Evolutionary conservation across 805 yeast species (phyloP).

Genomic region (Maudiozyma bulderi): DNA sequence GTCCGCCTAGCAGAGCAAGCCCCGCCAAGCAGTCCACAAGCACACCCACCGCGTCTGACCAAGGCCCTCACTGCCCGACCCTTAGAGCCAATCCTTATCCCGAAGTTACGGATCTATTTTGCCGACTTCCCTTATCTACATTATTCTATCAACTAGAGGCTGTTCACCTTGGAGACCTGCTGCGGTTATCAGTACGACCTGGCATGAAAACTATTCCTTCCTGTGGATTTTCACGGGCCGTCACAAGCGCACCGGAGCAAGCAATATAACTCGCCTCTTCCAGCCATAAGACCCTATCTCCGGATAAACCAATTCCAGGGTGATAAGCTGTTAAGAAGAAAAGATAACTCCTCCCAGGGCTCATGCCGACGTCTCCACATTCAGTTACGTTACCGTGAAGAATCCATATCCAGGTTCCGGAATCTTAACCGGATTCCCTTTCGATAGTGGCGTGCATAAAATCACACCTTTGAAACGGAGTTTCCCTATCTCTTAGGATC

Average conservation of each 20-base stretch:
- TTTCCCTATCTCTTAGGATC: slow-evolving; percentile 36
- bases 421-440: slow-evolving; percentile 37
- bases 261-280: slow-evolving; percentile 32
- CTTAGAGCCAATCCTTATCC: slow-evolving; percentile 37
- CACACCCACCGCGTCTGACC: slow-evolving; percentile 29
- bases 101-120: slow-evolving; percentile 36
- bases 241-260: slow-evolving; percentile 34
- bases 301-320: slow-evolving; percentile 36
- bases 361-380: slow-evolving; percentile 25
- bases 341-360: slow-evolving; percentile 38
- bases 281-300: slow-evolving; percentile 34
- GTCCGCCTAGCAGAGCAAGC: slow-evolving; percentile 22
- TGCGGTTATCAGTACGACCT: slow-evolving; percentile 38
- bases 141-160: slow-evolving; percentile 37
- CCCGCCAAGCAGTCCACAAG: slow-evolving; percentile 20
- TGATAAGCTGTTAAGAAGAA: slow-evolving; percentile 34
- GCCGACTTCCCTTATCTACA: slow-evolving; percentile 38
- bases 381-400: slow-evolving; percentile 35
- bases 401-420: slow-evolving; percentile 37
- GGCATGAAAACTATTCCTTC: slow-evolving; percentile 34
- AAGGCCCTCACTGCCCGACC: slow-evolving; percentile 34
- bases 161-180: slow-evolving; percentile 39
- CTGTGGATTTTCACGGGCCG: slow-evolving; percentile 36
- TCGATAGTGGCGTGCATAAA: slow-evolving; percentile 29
- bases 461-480: slow-evolving; percentile 32